Evolutionary conservation across 2,329 filamentous ascomycete species (phyloP).

Genomic region (Epichloe brachyelytri): DNA sequence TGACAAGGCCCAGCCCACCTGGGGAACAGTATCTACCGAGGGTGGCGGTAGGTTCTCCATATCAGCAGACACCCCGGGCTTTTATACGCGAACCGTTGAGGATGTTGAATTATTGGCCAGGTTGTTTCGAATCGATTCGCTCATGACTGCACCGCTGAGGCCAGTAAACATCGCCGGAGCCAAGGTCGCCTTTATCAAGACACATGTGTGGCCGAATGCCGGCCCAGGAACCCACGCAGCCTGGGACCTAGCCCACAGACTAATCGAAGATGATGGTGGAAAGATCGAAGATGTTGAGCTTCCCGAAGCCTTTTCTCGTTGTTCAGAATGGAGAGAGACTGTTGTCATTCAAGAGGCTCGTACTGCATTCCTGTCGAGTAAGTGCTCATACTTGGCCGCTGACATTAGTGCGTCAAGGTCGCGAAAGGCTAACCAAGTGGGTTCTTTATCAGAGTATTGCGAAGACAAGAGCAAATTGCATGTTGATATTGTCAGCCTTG

Average conservation of each 20-base stretch:
- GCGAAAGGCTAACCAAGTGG: background rate
- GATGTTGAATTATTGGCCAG: slow-evolving; percentile 45
- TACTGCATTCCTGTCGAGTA: slow-evolving; percentile 8
- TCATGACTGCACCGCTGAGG: slow-evolving; percentile 21
- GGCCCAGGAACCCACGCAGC: slow-evolving; percentile 30
- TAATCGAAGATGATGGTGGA: slow-evolving; percentile 35
- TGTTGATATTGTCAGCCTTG: slow-evolving; percentile 31
- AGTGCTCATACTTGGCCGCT: background rate
- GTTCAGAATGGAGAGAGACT: slow-evolving; percentile 33
- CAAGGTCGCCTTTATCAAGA: slow-evolving; percentile 42
- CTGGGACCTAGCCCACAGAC: slow-evolving; percentile 23
- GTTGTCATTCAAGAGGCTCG: slow-evolving; percentile 6
- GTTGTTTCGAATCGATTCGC: slow-evolving; percentile 38
- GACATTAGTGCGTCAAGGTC: background rate
- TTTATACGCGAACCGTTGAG: slow-evolving; percentile 43
- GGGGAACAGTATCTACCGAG: slow-evolving; percentile 48
- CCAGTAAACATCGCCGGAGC: slow-evolving; percentile 29
- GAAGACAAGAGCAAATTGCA: slow-evolving; percentile 33
- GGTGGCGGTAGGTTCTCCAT: slow-evolving; percentile 46
- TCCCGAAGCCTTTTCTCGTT: slow-evolving; percentile 31
- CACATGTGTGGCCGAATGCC: slow-evolving; percentile 35
- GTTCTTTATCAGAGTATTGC: slow-evolving; percentile 40
- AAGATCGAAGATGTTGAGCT: slow-evolving; percentile 42
- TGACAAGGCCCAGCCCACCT: slow-evolving; percentile 34
- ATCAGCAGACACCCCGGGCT: slow-evolving; percentile 48